Evolutionary conservation across 2,329 filamentous ascomycete genomes (phyloP), one percentile per base, ranked within the genome.

Genomic region (Pseudocercospora eumusae): DNA sequence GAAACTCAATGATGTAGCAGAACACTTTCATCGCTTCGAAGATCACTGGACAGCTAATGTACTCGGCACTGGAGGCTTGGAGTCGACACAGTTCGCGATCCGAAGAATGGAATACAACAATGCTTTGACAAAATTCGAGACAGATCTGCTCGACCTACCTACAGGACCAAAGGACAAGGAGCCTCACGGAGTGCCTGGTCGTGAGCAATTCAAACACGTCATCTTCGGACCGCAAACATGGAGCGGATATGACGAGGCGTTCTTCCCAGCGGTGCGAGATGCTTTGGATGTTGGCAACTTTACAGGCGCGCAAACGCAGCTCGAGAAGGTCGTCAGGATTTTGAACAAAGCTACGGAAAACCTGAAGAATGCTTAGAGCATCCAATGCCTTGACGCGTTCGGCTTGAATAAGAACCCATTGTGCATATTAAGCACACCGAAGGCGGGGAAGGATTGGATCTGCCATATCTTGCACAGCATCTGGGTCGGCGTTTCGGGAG

Each of bases 131-230:
- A 81, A 81, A 57, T 96, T 99, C 73, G 95, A 99, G 74, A 89
- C 88, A 8, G 82, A 91, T 71, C 77, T 99, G 57, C 78, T 98
- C 27, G 95, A 99, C 78, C 74, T 92, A 56, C 86, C 88, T 45
- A 54, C 42, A 10, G 61, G 57, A 3, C 20, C 59, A 1, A 53
- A 57, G 15, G 66, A 66, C 20, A 59, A 50, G n/a, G 61, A 62
- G 10, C 57, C 62, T 13, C 60, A 69, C 42, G 72, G 72, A 4
- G 84, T 96, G 4, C 90, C 91, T 42, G 91, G 91, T 69, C 88
- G 93, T 66, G 90, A 90, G 4, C 95, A 98, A 77, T 99, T 92
- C 82, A 96, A 96, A 76, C 95, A 97, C 76, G 84, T 96, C 72
- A 79, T 99, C 60, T 96, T 93, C 74, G 93, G 90, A 1, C 95